Conservation (phyloP, 495 filamentous ascomycete species). For the Astrothelium macrocarpum region DNA sequence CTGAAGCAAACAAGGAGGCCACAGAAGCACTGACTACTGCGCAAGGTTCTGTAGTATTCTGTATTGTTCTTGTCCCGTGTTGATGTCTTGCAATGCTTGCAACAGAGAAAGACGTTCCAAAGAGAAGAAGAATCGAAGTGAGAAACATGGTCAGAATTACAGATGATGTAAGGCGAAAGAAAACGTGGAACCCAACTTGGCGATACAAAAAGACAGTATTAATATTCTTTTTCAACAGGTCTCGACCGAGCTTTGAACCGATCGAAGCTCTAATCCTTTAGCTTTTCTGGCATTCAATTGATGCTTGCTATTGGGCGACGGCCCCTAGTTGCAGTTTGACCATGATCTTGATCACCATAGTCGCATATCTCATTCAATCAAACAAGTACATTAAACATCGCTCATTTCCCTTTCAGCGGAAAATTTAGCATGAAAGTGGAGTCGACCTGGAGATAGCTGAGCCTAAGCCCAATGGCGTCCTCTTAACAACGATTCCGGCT, state of each 20-base stretch:
- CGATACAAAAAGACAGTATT: not conserved
- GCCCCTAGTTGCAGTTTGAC: not conserved
- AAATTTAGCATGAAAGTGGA: not conserved
- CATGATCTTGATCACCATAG: not conserved
- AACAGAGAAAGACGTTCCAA: not conserved
- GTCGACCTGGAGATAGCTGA: not conserved
- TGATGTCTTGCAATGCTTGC: not conserved
- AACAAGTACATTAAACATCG: not conserved
- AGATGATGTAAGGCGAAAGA: not conserved
- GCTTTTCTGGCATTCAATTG: not conserved
- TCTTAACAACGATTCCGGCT: not conserved
- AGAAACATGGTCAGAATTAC: no score
- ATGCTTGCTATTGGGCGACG: not conserved
- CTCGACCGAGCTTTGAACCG: not conserved
- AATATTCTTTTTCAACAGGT: not conserved
- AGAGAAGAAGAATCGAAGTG: not conserved
- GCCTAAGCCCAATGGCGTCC: not conserved
- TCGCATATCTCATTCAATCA: not conserved
- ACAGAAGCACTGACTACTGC: conserved; percentile 3
- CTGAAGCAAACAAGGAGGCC: not conserved
- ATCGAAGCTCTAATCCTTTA: not conserved
- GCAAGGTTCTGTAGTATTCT: not conserved
- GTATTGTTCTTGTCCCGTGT: not conserved
- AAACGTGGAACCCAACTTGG: not conserved
- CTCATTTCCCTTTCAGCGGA: not conserved